These are phyloP conservation scores for Penicillium canariense DNA, from an alignment of 495 filamentous ascomycete species.

Conservation along the genomic window DNA sequence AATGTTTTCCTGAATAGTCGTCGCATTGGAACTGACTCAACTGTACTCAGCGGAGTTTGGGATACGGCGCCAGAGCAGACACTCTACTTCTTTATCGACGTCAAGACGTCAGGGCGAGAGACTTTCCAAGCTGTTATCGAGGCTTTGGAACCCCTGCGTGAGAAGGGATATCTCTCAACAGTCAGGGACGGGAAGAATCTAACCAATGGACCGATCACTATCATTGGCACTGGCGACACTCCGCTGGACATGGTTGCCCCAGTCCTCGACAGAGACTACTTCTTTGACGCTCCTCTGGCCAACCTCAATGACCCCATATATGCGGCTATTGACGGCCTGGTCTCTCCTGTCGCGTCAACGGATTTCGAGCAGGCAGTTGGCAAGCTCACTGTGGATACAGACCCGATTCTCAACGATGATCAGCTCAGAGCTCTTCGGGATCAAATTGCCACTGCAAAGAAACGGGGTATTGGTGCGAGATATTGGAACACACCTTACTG, in stretches of 20 bases:
- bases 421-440: conserved; percentile 58
- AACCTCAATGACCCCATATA: conserved; percentile 41
- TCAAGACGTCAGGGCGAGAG: conserved; percentile 57
- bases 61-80: conserved; percentile 56
- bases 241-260: conserved; percentile 62
- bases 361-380: conserved; percentile 44
- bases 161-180: conserved; percentile 57
- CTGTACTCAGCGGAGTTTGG: conserved; percentile 38
- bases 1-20: not conserved
- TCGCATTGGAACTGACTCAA: not conserved
- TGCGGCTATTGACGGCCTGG: conserved; percentile 40
- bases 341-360: conserved; percentile 54
- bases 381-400: conserved; percentile 28
- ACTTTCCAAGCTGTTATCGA: conserved; percentile 56
- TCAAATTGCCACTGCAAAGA: conserved; percentile 61
- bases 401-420: conserved; percentile 34
- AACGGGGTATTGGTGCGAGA: conserved; percentile 60
- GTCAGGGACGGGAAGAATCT: conserved; percentile 50
- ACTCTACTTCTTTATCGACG: conserved; percentile 68
- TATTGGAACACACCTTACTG: conserved; percentile 76
- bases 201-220: conserved; percentile 59
- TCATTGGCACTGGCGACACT: conserved; percentile 77
- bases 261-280: conserved; percentile 53
- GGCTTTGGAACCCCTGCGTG: conserved; percentile 64
- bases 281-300: conserved; percentile 60